Conservation (phyloP, 768 basidiomycete species). For the Tylopilus sp. region DNA sequence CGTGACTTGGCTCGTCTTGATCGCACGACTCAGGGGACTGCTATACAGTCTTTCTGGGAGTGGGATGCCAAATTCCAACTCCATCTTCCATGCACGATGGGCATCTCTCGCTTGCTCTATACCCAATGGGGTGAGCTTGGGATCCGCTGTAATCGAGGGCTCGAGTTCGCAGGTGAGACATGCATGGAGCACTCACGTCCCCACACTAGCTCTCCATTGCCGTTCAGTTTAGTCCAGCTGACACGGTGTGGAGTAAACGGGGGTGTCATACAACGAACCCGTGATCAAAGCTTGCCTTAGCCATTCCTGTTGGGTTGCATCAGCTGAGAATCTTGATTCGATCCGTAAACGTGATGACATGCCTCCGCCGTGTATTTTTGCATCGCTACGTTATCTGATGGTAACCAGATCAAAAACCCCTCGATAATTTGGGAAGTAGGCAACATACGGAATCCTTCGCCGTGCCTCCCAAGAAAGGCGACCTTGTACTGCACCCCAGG, state of each 20-base stretch:
- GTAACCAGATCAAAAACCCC: conserved; percentile 37
- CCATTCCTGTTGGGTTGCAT: conserved; percentile 45
- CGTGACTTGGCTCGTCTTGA: conserved; percentile 52
- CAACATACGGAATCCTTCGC: conserved; percentile 65
- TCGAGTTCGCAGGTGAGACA: neutral
- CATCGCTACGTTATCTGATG: conserved; percentile 66
- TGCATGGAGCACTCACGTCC: conserved; percentile 51
- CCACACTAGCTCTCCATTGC: conserved; percentile 67
- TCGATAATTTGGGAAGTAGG: neutral
- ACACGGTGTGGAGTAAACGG: neutral
- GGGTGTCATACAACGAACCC: neutral
- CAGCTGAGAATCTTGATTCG: neutral
- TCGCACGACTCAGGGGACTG: conserved; percentile 61
- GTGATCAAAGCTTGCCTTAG: conserved; percentile 42
- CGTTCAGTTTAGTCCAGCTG: conserved; percentile 59
- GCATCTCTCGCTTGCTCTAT: conserved; percentile 50
- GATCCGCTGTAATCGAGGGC: conserved; percentile 47
- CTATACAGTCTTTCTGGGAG: conserved; percentile 55
- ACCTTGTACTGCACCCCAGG: conserved; percentile 52
- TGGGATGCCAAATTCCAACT: conserved; percentile 40
- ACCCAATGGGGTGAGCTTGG: conserved; percentile 57
- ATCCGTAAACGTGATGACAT: conserved; percentile 5
- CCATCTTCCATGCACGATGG: conserved; percentile 45
- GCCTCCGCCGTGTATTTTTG: conserved; percentile 56
- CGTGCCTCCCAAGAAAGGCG: conserved; percentile 65